Evolutionary conservation across 1,139 yeast species (phyloP), one percentile per base, ranked within the genome.

Genomic region (Pichia sp.): DNA sequence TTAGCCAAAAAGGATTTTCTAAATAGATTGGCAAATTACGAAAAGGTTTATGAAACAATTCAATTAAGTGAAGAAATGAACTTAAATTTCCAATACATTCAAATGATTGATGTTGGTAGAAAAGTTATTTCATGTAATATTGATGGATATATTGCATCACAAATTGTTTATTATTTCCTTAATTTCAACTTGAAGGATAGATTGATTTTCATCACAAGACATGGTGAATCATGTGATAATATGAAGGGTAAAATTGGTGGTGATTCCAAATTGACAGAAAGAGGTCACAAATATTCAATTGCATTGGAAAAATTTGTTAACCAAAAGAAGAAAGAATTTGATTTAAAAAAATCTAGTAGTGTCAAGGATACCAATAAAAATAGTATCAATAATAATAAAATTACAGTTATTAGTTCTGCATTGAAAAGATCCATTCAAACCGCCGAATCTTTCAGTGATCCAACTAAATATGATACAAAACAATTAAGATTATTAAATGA

Each of bases 341-440:
- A 57, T 44, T 18, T 44, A 8, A 19, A 28, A 44, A 43, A 55
- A 2, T 4, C 41, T 10, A 22, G 58, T 67, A 84, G 70, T 4
- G 25, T 4, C 25, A 22, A 22, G 4, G 3, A 3, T 67, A 84
- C 60, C 63, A 31, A 45, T 46, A 38, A 44, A 67, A 84, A 70
- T 67, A 84, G 60, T 63, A 31, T 39, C 36, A 42, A 41, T 22
- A 82, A 65, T 60, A 83, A 90, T 22, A 81, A 84, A 59, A 90
- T 90, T 66, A 87, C 93, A 59, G 96, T 91, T 8, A 91, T 97
- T 96, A 85, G 96, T 1, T 86, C 96, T 28, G 88, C 89, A 95
- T 74, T 93, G 58, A 68, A 74, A 45, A 75, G 98, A 56, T 78
- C 95, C 2, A 74, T 87, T 25, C 88, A 90, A 67, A 86, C 97